phyloP scores from a whole-genome alignment of 441 rosid genomes.

The Syzygium syzygioides region DNA sequence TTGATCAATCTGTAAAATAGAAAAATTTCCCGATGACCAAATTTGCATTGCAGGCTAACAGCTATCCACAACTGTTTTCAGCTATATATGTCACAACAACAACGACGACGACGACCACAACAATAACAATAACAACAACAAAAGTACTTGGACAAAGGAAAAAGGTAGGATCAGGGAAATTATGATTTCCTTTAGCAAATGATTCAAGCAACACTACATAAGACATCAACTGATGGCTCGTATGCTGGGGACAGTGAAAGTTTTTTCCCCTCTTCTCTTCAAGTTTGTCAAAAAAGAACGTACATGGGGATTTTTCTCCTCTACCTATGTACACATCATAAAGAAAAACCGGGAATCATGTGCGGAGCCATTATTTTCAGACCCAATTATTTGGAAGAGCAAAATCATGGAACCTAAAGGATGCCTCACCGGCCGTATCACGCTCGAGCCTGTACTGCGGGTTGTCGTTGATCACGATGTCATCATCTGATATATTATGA shows the following conservation, averaged over 20 bases:
- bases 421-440: slow-evolving; percentile 64
- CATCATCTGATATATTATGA: slow-evolving; percentile 13
- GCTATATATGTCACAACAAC: neutral
- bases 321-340: neutral
- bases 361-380: slow-evolving; percentile 2
- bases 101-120: neutral
- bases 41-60: neutral
- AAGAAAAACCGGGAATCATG: neutral
- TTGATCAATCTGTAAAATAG: neutral
- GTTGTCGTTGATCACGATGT: slow-evolving; percentile 4
- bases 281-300: neutral
- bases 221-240: neutral
- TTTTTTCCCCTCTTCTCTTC: neutral
- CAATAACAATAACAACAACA: neutral
- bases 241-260: neutral
- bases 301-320: neutral
- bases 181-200: neutral
- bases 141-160: neutral
- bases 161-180: neutral
- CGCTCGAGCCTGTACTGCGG: slow-evolving; percentile 34
- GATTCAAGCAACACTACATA: neutral
- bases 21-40: neutral
- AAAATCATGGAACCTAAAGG: slow-evolving; percentile 82
- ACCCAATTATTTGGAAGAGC: slow-evolving; percentile 65
- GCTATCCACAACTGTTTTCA: neutral